These are phyloP conservation scores for Betula pendula DNA, from an alignment of 306 rosid genomes.

Conservation along the genomic window DNA sequence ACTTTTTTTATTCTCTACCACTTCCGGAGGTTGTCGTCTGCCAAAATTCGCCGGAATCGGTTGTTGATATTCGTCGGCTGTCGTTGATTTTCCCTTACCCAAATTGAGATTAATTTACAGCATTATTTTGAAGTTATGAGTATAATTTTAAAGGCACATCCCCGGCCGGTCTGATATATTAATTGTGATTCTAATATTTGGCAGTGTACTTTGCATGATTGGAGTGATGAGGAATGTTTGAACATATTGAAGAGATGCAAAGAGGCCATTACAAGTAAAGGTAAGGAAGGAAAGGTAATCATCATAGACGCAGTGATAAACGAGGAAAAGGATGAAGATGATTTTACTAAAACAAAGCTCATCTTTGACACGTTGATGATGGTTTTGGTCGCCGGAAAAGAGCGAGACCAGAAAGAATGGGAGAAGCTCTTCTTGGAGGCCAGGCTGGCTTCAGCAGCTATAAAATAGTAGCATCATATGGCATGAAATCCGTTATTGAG, in stretches of 20 bases:
- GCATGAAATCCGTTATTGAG: constrained; percentile 55
- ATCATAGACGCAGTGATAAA: constrained; percentile 51
- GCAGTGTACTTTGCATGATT: constrained; percentile 45
- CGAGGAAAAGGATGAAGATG: constrained; percentile 23
- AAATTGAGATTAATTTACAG: no score
- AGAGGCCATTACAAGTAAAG: constrained; percentile 41
- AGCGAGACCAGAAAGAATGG: constrained; percentile 58
- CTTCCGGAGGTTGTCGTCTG: no score
- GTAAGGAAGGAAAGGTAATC: constrained; percentile 46
- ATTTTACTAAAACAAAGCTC: constrained; percentile 39
- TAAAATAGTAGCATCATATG: constrained; percentile 37
- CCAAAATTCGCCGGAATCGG: no score
- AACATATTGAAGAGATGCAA: constrained; percentile 48
- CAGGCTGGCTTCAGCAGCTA: constrained; percentile 54
- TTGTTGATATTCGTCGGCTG: no score
- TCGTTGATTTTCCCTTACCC: no score
- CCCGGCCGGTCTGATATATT: no score
- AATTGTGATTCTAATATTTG: not conserved
- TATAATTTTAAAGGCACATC: no score
- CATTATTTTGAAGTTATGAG: no score
- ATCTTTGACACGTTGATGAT: constrained; percentile 49
- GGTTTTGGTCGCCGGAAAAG: constrained; percentile 38
- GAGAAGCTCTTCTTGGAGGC: constrained; percentile 38
- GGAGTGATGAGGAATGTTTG: constrained; percentile 42
- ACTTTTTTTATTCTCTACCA: no score